Percentiles rank a stretch among this genome's conserved stretches.
These are phyloP conservation scores for Geranium incanum DNA, from an alignment of 441 rosid species.

Conservation along the genomic window DNA sequence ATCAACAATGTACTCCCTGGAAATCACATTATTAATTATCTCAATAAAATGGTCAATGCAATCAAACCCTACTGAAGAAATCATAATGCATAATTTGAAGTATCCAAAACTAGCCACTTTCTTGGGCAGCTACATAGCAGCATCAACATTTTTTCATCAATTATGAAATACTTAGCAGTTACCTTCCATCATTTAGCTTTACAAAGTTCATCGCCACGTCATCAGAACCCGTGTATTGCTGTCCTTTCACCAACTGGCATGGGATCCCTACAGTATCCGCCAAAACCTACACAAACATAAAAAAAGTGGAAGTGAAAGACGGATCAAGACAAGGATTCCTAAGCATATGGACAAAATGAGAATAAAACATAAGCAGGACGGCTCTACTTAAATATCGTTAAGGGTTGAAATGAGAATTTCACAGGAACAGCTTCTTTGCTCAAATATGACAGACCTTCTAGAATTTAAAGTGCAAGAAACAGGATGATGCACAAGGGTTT, in stretches of 20 bases:
- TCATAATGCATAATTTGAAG: background rate
- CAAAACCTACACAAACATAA: conserved; percentile 47
- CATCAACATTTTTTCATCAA: background rate
- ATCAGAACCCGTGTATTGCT: conserved; percentile 76
- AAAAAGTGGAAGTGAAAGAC: conserved; percentile 12
- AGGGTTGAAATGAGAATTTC: too few relatives aligned
- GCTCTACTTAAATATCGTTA: too few relatives aligned
- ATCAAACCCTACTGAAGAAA: conserved; percentile 20
- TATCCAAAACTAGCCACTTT: too few relatives aligned
- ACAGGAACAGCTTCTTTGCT: too few relatives aligned
- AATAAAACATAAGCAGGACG: too few relatives aligned
- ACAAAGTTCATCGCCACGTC: conserved; percentile 94
- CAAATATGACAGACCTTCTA: too few relatives aligned
- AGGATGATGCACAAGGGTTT: too few relatives aligned
- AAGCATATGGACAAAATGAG: background rate
- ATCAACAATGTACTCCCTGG: conserved; percentile 97
- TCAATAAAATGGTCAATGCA: conserved; percentile 16
- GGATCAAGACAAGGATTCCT: conserved; percentile 1
- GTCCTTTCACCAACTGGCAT: conserved; percentile 90
- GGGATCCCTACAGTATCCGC: conserved; percentile 79
- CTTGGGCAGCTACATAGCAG: background rate
- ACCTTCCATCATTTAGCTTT: conserved; percentile 92
- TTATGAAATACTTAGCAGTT: conserved; percentile 20
- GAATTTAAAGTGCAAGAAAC: too few relatives aligned
- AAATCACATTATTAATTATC: conserved; percentile 35